Conservation (phyloP, 2,329 filamentous ascomycete genomes). For the Chaetoscypha palmicola region DNA sequence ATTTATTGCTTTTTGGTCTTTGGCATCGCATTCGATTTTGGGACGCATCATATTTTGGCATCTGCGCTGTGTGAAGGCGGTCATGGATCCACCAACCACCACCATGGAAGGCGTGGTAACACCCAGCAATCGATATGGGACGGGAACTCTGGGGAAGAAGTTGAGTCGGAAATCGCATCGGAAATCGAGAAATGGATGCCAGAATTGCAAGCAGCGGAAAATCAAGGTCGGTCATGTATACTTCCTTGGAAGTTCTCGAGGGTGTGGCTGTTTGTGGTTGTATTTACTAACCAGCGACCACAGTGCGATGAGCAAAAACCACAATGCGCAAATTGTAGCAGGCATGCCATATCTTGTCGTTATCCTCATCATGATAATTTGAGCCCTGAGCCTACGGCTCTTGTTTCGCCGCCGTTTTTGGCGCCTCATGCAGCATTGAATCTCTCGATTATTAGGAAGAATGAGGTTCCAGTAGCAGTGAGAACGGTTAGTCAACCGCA, state of each 20-base stretch:
- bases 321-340: conserved; percentile 31
- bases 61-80: too few relatives aligned
- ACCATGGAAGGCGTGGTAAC: neutral
- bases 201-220: conserved; percentile 8
- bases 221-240: conserved; percentile 5
- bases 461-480: neutral
- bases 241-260: neutral
- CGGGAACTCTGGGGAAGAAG: neutral
- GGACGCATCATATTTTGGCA: too few relatives aligned
- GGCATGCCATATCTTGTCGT: conserved; percentile 5
- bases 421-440: neutral
- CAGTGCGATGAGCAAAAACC: conserved; percentile 35
- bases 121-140: neutral
- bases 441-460: neutral
- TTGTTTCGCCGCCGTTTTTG: neutral
- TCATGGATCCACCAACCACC: neutral
- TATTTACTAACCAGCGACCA: neutral
- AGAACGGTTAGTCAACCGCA: neutral
- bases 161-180: conserved; percentile 9
- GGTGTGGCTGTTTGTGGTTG: neutral
- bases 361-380: conserved; percentile 1
- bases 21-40: too few relatives aligned
- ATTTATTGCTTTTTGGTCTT: too few relatives aligned
- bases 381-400: conserved; percentile 1
- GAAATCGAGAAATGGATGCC: conserved; percentile 11